Conservation (phyloP, 176 grass and related monocot species). For the Eragrostis curvula region DNA sequence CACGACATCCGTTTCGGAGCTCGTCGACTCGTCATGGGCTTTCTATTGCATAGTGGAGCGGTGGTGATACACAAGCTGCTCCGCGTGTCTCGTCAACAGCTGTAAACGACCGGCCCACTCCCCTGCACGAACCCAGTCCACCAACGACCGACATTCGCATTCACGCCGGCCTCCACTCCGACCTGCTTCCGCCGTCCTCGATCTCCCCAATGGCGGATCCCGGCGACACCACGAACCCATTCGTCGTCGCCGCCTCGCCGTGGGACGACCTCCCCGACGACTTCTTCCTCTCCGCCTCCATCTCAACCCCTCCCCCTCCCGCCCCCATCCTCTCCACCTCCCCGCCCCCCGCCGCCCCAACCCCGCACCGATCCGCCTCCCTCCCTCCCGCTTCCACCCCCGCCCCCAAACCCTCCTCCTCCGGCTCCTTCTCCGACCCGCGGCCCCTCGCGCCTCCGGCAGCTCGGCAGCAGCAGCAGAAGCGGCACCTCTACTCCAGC, state of each 20-base stretch:
- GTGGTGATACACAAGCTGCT: neutral
- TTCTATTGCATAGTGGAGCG: neutral
- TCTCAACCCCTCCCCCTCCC: conserved; percentile 29
- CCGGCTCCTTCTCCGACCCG: conserved; percentile 21
- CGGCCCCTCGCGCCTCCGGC: neutral
- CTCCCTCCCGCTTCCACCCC: conserved; percentile 38
- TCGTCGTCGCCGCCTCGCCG: conserved; percentile 29
- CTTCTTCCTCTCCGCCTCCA: conserved; percentile 47
- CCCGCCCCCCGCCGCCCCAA: conserved; percentile 2
- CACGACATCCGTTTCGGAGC: neutral
- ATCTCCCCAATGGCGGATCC: conserved; percentile 53
- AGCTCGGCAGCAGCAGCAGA: neutral
- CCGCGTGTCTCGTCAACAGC: neutral
- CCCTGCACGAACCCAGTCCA: neutral
- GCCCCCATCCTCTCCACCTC: conserved; percentile 39
- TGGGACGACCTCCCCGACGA: conserved; percentile 60
- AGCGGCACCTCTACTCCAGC: conserved; percentile 29
- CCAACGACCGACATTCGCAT: neutral
- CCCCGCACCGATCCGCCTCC: conserved; percentile 40
- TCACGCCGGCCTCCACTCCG: neutral
- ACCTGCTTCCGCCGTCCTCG: neutral
- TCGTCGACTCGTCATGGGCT: neutral
- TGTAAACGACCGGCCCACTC: neutral
- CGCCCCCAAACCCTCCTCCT: neutral
- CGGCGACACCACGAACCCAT: conserved; percentile 33